Percentiles rank a stretch among this genome's conserved stretches.
Conservation (phyloP, 148 eudicot species). For the Salicornia ramosissima region DNA sequence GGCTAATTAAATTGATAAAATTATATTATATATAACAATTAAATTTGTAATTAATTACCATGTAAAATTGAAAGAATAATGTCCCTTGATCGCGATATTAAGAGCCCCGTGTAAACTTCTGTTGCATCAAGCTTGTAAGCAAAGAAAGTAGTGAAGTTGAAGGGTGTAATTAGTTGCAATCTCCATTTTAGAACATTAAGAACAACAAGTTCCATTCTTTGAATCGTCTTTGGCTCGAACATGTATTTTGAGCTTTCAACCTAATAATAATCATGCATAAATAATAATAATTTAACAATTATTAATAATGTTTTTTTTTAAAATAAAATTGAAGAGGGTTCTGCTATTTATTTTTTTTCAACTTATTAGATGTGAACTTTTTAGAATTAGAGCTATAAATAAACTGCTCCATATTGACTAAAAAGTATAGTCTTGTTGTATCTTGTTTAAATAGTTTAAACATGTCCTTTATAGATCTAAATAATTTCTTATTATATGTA, state of each 20-base stretch:
- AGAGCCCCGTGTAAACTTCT: conserved; percentile 43
- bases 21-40: too few relatives aligned
- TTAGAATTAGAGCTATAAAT: too few relatives aligned
- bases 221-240: conserved; percentile 74
- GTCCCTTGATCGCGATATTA: conserved; percentile 58
- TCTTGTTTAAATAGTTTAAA: too few relatives aligned
- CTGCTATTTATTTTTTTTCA: too few relatives aligned
- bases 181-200: conserved; percentile 75
- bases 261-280: conserved; percentile 22
- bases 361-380: too few relatives aligned
- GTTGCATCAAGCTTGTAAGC: conserved; percentile 65
- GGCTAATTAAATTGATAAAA: not conserved
- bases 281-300: not conserved
- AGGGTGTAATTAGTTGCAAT: conserved; percentile 70
- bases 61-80: conserved; percentile 60
- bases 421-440: too few relatives aligned
- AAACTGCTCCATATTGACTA: too few relatives aligned
- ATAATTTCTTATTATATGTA: too few relatives aligned
- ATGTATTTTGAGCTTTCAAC: conserved; percentile 64
- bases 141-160: conserved; percentile 60
- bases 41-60: conserved; percentile 47
- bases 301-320: not conserved
- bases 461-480: too few relatives aligned
- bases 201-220: conserved; percentile 81
- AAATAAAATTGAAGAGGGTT: not conserved